Base-by-base conservation (phyloP, 768 basidiomycete species). In the Auricularia sp. region DNA sequence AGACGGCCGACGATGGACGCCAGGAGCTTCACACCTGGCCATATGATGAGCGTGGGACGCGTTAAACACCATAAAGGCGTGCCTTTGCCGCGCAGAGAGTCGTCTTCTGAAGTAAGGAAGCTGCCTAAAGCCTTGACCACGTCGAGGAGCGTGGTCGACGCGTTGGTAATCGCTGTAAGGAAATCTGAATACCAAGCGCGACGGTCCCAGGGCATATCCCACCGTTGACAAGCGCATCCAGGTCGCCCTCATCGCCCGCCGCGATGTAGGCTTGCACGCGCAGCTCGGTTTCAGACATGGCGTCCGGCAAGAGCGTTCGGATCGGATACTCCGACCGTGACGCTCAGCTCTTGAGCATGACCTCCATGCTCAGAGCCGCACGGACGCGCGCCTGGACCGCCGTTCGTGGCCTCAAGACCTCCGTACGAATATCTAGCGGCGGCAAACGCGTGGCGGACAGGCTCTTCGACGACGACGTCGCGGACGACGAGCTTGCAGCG, bases 91-190 rank as follows among this genome's bases (percentile, higher is more conserved):
- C 96, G 82, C 11, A 89, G 74, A 3, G 80, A 78, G 69, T 88
- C 90, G 64, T 96, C 90, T 65, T 94, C 91, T 1, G 92, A 86
- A 0, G 92, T 95, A 14, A 99, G 78, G 71, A 90, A 94, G 69
- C 91, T 88, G 51, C 92, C 92, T 0, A 97, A 82, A 33, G 87
- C 85, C 72, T 92, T 94, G 42, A 98, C 92, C 24, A 98, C 77
- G 67, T 87, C 82, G 3, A 94, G 77, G 14, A 97, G 77, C 21
- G 85, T 82, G 8, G 83, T 74, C 24, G 79, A 74, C 21, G 85
- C 85, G 66, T 78, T 77, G 14, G 84, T 82, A 63, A 87, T 76
- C 61, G 77, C 86, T 87, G 68, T 54, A 59, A 58, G 13, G 63
- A 61, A 69, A 59, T 59, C 34, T 3, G 47, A 64, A 54, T 51